Conservation (phyloP, 208 protist genomes). For the Trichomonas vaginalis region DNA sequence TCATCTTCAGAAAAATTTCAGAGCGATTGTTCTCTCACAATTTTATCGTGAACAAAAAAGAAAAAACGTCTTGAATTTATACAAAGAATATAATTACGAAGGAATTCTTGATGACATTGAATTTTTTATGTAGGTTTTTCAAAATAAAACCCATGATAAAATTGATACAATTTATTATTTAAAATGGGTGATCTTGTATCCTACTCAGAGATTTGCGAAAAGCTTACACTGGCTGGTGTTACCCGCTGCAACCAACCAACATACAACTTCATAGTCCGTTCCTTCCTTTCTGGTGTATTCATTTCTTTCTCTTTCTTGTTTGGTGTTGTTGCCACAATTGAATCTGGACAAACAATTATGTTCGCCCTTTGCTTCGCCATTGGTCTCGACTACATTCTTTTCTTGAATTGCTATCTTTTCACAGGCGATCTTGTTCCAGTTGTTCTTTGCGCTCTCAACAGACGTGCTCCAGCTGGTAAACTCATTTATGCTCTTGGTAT, state of each 20-base stretch:
- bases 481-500: background rate
- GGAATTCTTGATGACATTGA: no score
- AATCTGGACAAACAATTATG: background rate
- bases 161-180: no score
- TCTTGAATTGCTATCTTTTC: background rate
- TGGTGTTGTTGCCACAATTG: background rate
- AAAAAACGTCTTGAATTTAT: no score
- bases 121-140: no score
- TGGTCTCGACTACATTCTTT: background rate
- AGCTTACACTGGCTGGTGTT: background rate
- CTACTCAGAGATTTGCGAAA: background rate
- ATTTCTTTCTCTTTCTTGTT: background rate
- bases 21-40: no score
- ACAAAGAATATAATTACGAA: no score
- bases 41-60: no score
- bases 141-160: no score
- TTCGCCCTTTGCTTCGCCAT: background rate
- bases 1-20: no score
- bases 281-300: background rate
- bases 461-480: background rate
- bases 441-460: background rate
- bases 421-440: background rate
- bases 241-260: background rate
- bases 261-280: background rate
- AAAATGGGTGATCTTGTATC: background rate